A percentile compares a stretch with the other conserved stretches of the same genome.
Conservation (phyloP, 2,329 filamentous ascomycete genomes). For the Stagonosporopsis tanaceti region DNA sequence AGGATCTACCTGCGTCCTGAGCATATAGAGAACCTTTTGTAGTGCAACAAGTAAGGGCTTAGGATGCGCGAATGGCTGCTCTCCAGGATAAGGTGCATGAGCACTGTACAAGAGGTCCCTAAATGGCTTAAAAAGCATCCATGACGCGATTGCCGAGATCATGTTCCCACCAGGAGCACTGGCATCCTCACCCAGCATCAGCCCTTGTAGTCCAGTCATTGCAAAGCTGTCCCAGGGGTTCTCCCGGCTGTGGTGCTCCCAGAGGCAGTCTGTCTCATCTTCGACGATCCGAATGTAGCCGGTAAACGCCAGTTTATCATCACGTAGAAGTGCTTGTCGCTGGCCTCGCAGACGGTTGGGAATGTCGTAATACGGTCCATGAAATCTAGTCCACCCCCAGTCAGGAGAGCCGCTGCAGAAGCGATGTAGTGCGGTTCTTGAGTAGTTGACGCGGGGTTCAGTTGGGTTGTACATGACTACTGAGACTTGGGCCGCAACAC, state of each 20-base stretch:
- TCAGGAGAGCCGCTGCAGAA: slow-evolving; percentile 67
- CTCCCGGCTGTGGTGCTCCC: slow-evolving; percentile 65
- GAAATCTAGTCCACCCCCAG: slow-evolving; percentile 71
- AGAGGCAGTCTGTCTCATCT: slow-evolving; percentile 67
- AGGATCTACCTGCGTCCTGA: slow-evolving; percentile 55
- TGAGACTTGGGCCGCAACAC: slow-evolving; percentile 66
- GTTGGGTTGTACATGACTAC: slow-evolving; percentile 70
- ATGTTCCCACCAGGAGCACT: slow-evolving; percentile 50
- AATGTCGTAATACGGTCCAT: slow-evolving; percentile 66
- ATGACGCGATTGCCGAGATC: slow-evolving; percentile 65
- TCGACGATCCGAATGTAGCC: slow-evolving; percentile 68
- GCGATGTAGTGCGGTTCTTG: slow-evolving; percentile 65
- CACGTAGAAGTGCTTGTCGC: slow-evolving; percentile 65
- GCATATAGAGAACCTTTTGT: slow-evolving; percentile 60
- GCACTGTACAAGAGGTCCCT: slow-evolving; percentile 62
- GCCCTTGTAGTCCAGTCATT: slow-evolving; percentile 65
- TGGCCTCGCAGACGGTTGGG: slow-evolving; percentile 64
- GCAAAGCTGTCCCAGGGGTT: slow-evolving; percentile 65
- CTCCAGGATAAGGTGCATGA: slow-evolving; percentile 56
- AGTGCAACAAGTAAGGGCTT: slow-evolving; percentile 61
- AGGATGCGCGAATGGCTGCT: slow-evolving; percentile 56
- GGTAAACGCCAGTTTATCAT: slow-evolving; percentile 69
- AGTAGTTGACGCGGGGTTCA: slow-evolving; percentile 66
- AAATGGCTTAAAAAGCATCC: slow-evolving; percentile 67
- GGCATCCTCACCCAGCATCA: slow-evolving; percentile 43